Base-by-base conservation (phyloP, 2,329 filamentous ascomycete genomes). In the Hypoxylon sp. region DNA sequence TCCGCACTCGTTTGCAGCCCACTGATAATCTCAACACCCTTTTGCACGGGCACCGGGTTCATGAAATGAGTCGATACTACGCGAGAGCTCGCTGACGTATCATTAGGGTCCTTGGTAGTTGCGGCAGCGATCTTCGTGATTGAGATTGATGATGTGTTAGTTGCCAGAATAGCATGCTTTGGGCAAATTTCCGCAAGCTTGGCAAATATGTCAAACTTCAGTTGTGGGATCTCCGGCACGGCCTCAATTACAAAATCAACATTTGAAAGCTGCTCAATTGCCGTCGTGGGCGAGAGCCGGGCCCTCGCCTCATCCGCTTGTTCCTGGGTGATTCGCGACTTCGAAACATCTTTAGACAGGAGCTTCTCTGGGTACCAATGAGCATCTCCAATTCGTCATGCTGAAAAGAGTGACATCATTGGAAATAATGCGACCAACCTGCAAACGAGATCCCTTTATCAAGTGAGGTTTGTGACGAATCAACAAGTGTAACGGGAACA, bases 41-140 rank as follows among this genome's bases (percentile, higher is more conserved):
- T 97, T 79, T 98, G 96, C 33, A 99, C 84, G 1, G 96, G 96
- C 0, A 99, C 96, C 0, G 96, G 96, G 85, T 99, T 99, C 96
- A 99, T 99, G 82, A 99, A 99, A 81, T 99, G 96, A 14, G 96
- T 98, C 56, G 93, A 94, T 61, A 99, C 90, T 9, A 99, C 96
- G 52, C 96, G 91, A 5, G 94, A 95, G 47, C 93, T 92, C 44
- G 91, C 92, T 47, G 90, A 91, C 24, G 93, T 90, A 76, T 97
- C 92, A 17, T 84, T 95, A 0, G 94, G 91, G 77, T 97, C 89
- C 62, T 85, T 85, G 26, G 90, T 92, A 0, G 95, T 95, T 9
- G 94, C 89, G 3, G 96, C 94, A 19, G 96, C 96, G 76, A 99
- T 98, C 78, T 92, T 92, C 47, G 96, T 99, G 80, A 99, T 98